Evolutionary conservation across 371 early-diverging fungal species (phyloP).

Genomic region (Rhizopus stolonifer): DNA sequence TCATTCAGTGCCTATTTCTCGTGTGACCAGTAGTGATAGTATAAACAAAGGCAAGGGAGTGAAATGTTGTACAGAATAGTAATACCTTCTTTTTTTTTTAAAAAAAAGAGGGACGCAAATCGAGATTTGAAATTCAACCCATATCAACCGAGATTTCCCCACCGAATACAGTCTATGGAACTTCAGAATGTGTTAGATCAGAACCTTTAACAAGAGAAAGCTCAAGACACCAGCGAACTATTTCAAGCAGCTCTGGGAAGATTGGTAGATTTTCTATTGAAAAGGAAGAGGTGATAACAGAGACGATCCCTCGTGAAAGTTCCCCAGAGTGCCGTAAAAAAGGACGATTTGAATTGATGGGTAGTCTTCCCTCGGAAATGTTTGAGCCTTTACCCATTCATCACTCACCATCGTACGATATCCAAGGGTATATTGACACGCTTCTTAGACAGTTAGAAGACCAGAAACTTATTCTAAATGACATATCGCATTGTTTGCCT

Average conservation of each 20-base stretch:
- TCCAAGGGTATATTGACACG: background rate
- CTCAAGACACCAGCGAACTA: background rate
- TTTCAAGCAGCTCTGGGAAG: constrained; percentile 9
- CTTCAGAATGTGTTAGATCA: background rate
- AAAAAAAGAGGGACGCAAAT: constrained; percentile 6
- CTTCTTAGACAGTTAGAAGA: background rate
- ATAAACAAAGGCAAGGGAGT: background rate
- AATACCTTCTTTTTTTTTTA: background rate
- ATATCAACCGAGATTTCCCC: background rate
- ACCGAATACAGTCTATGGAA: background rate
- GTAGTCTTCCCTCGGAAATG: background rate
- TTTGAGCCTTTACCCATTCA: background rate
- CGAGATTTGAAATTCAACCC: constrained; percentile 7
- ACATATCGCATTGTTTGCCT: constrained; percentile 14
- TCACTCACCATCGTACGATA: background rate
- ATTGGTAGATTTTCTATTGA: constrained; percentile 35
- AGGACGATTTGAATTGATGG: constrained; percentile 17
- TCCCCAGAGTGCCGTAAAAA: constrained; percentile 25
- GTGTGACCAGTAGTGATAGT: constrained; percentile 6
- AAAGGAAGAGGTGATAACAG: constrained; percentile 6
- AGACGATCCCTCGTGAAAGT: background rate
- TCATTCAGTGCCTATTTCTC: background rate
- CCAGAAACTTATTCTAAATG: constrained; percentile 14
- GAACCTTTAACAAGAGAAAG: constrained; percentile 3
- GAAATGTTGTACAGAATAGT: background rate